These are phyloP conservation scores for Pinus taeda DNA, from an alignment of 75 land plant genomes.

Conservation along the genomic window DNA sequence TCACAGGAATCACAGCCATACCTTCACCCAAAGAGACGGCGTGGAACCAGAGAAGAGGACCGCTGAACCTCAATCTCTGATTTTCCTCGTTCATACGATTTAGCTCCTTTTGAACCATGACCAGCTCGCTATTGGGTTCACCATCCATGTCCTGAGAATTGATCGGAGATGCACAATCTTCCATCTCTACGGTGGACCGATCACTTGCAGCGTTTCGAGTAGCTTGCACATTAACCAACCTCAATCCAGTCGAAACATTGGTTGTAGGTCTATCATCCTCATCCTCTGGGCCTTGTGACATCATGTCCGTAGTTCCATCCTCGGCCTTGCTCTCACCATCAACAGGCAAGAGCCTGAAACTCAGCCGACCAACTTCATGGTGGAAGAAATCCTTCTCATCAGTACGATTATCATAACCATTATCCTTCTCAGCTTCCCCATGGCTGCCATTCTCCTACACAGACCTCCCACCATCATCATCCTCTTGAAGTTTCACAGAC, in stretches of 20 bases:
- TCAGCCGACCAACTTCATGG: not conserved
- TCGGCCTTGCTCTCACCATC: not conserved
- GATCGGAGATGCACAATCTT: not conserved
- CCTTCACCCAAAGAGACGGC: too few relatives aligned
- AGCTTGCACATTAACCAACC: not conserved
- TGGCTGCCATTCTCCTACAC: not conserved
- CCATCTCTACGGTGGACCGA: conserved; percentile 10
- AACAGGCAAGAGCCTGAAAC: not conserved
- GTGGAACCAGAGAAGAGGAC: too few relatives aligned
- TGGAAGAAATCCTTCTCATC: conserved; percentile 1
- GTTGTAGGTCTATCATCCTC: not conserved
- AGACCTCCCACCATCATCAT: not conserved
- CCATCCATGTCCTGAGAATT: not conserved
- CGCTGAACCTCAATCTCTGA: not conserved
- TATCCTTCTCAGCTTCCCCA: not conserved
- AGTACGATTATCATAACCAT: too few relatives aligned
- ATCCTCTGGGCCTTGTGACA: not conserved
- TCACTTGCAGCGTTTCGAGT: conserved; percentile 4
- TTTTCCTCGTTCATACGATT: conserved; percentile 3
- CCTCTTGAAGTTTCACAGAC: not conserved
- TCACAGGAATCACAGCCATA: too few relatives aligned
- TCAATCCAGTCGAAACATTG: conserved; percentile 5
- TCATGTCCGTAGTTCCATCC: not conserved
- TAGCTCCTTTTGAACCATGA: not conserved
- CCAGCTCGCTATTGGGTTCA: conserved; percentile 1